These are phyloP conservation scores for Globisporangium cystogenes DNA, from an alignment of 352 stramenopile species.

Conservation along the genomic window DNA sequence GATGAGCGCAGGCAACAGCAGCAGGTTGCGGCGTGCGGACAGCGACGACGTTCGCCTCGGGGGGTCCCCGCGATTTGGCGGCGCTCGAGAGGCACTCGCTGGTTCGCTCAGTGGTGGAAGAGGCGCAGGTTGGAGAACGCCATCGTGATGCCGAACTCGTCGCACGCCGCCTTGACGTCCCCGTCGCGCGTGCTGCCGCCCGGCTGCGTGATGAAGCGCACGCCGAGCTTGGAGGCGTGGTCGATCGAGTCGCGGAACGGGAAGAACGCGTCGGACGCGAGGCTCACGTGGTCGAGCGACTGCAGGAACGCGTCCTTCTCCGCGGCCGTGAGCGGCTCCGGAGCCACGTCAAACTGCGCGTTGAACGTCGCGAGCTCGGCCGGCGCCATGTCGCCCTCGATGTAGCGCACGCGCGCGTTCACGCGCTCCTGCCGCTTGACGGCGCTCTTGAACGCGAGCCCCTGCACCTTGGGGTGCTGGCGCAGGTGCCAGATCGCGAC, in stretches of 20 bases:
- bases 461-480: constrained; percentile 95
- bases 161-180: constrained; percentile 93
- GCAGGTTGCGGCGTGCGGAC: too few relatives aligned
- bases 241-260: constrained; percentile 99
- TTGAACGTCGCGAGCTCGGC: constrained; percentile 96
- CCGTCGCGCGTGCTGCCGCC: constrained; percentile 76
- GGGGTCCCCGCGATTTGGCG: too few relatives aligned
- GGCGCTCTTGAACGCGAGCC: constrained; percentile 95
- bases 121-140: constrained; percentile 97
- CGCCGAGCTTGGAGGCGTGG: constrained; percentile 93
- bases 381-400: constrained; percentile 97
- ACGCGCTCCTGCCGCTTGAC: constrained; percentile 99
- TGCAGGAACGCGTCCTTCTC: constrained; percentile 96
- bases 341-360: constrained; percentile 92
- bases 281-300: constrained; percentile 86
- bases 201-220: constrained; percentile 97
- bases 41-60: not conserved
- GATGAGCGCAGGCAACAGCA: too few relatives aligned
- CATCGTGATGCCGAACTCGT: constrained; percentile 99
- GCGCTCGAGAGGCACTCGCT: not conserved
- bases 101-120: constrained; percentile 97
- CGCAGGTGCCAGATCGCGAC: constrained; percentile 97
- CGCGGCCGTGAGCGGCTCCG: constrained; percentile 90
- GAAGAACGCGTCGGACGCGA: constrained; percentile 99
- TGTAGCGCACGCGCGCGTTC: constrained; percentile 99